Base-by-base conservation (phyloP, 257 asterid genomes). In the Misopates orontium region DNA sequence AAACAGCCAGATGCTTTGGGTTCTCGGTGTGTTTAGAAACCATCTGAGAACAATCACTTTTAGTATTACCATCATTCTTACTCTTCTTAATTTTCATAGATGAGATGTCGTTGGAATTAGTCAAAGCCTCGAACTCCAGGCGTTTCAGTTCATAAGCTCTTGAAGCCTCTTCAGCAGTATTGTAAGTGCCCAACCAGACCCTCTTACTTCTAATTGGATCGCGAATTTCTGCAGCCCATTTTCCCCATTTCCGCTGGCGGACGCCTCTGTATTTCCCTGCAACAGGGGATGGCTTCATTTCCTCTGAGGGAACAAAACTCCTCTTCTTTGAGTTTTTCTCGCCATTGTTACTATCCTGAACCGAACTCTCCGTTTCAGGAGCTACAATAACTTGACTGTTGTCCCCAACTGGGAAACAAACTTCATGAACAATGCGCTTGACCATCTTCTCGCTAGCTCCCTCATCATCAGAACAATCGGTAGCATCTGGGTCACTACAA, bases 191-290 rank as follows among this genome's bases (percentile, higher is more conserved):
- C 76, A 92, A 58, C 97, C 98, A 92, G 49, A 89, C 72, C 82
- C 98, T 47, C 68, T 71, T 92, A 0, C 81, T 87, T 76, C 72
- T 52, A 24, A 78, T 68, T 0, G 98, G 98, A 11, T 92, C 91
- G 4, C 97, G 96, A 32, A 92, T 92, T 56, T 92, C 98, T 0
- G 98, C 97, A 0, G 97, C 98, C 95, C 95, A 92, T 73, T 82
- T 89, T 12, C 98, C 98, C 97, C 97, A 92, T 81, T 89, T 87
- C 2, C 98, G 79, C 67, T 77, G 96, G 0, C 97, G 85, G 17
- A 92, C 96, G 20, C 97, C 98, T 67, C 75, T 74, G 70, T 65
- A 76, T 58, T 81, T 89, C 42, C 75, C 76, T 0, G 77, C 0
- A 14, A 51, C 56, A 1, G 82, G 64, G 23, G 45, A 59, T 1